Evolutionary conservation across 768 basidiomycete species (phyloP).

Genomic region (Atractiella rhizophila): DNA sequence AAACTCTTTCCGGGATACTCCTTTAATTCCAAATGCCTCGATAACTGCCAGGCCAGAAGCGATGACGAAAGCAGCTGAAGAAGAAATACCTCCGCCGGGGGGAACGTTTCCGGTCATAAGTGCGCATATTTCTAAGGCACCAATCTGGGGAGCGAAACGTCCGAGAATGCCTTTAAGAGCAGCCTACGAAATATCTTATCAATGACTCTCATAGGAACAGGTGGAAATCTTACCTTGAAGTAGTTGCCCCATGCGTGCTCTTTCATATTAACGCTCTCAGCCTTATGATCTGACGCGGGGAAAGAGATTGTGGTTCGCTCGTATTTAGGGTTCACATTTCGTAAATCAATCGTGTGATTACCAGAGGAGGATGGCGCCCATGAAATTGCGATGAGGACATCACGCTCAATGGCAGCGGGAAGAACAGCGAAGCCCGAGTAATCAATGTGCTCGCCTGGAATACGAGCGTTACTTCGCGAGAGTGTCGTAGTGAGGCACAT

Average conservation of each 20-base stretch:
- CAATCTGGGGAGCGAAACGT: neutral
- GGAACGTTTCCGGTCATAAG: constrained; percentile 41
- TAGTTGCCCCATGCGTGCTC: constrained; percentile 14
- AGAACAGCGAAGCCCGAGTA: constrained; percentile 9
- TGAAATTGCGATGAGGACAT: constrained; percentile 14
- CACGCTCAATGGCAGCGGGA: constrained; percentile 17
- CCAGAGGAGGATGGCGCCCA: neutral
- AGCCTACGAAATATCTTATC: neutral
- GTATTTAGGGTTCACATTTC: constrained; percentile 13
- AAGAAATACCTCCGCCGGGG: constrained; percentile 61
- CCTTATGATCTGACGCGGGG: neutral
- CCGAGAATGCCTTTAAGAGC: neutral
- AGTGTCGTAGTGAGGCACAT: too few relatives aligned
- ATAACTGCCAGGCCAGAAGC: constrained; percentile 59
- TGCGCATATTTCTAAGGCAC: constrained; percentile 1
- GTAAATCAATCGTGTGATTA: constrained; percentile 9
- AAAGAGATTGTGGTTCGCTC: constrained; percentile 11
- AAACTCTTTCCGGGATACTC: constrained; percentile 40
- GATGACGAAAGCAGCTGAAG: constrained; percentile 73
- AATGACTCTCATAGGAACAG: too few relatives aligned
- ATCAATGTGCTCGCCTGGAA: too few relatives aligned
- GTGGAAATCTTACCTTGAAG: constrained; percentile 11
- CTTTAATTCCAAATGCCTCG: constrained; percentile 24
- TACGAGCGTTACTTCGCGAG: too few relatives aligned
- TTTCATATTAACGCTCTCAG: neutral